Evolutionary conservation across 495 filamentous ascomycete species (phyloP), one percentile per base, ranked within the genome.

Genomic region (Aspergillus panamensis): DNA sequence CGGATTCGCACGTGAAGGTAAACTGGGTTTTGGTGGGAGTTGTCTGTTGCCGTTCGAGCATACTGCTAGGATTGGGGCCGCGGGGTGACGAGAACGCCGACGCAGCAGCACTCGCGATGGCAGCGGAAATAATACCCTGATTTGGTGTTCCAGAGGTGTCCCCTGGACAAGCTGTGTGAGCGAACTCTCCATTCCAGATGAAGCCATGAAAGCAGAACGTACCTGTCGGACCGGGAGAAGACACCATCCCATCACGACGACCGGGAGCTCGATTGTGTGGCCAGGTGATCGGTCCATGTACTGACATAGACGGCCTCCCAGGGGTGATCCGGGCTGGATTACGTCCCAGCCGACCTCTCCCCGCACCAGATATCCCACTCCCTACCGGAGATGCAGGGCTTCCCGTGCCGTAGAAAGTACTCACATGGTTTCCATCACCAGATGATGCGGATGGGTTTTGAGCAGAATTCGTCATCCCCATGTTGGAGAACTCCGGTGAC

Each of bases 31-130:
- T 90, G 10, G 84, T 81, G 30, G 79, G 84, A 3, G 80, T 77
- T 8, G 82, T 79, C 16, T 80, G 70, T 69, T 87, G 82, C 64
- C 89, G 88, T 43, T 89, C 85, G 40, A 94, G 66, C 59, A 93
- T 77, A 66, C 89, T 94, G 39, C 83, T 79, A 64, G 91, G 92
- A 62, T 88, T 87, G 57, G 86, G 80, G 5, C 84, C 87, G 61
- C 73, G 77, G 10, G 80, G 79, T 16, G 79, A 74, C 2, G 86
- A 81, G 16, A 84, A 77, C 52, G 88, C 88, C 45, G 89, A 77
- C 50, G 88, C 88, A 48, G 89, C 90, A 21, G 91, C 90, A 66
- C 88, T 93, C 9, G 91, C 91, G 64, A 95, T 95, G n/a, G 92
- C 92, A 47, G 84, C 81, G 16, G 84, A 92, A 55, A 97, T 96